Evolutionary conservation across 2,329 filamentous ascomycete genomes (phyloP), one percentile per base, ranked within the genome.

Genomic region (Hymenoscyphus albidus): DNA sequence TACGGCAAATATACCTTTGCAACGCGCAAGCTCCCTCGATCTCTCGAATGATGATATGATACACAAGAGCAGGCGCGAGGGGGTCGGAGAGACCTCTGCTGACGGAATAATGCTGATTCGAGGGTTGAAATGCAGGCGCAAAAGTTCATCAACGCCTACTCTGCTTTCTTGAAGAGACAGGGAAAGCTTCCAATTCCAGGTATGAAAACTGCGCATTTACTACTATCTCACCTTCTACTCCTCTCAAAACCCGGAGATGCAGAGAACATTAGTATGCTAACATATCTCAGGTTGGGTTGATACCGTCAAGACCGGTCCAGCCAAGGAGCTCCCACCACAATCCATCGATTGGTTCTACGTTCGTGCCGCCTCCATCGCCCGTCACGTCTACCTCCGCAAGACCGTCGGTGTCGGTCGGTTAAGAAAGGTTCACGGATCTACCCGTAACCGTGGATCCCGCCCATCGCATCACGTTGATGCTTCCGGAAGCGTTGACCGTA

Each of bases 311-410:
- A 97, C 94, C 75, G 94, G 92, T 77, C 87, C 89, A 79, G 90
- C 91, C 80, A 97, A 97, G 84, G 95, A 99, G 86, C 91, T 99
- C 76, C 94, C 94, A 78, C 95, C 94, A 78, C 93, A 98, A 88
- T 90, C 93, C 81, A 92, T 93, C 79, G 95, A 99, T 88, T 99
- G 95, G 95, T 96, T 88, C 85, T 91, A 88, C 82, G 81, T 88
- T 80, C 93, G 95, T 79, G 93, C 94, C 77, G 95, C 95, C 76
- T 88, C 94, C 73, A 90, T 99, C 79, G 95, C 95, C 78, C 93
- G 93, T 79, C 94, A 98, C 87, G 89, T 99, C 86, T 99, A 99
- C 88, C 87, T 99, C 81, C 91, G 95, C 85, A 99, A 99, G 88
- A 97, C 93, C 70, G 93, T 99, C 79, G 95, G 95, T 87, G 92